phyloP scores from a whole-genome alignment of 306 rosid species.

The Lupinus albus region DNA sequence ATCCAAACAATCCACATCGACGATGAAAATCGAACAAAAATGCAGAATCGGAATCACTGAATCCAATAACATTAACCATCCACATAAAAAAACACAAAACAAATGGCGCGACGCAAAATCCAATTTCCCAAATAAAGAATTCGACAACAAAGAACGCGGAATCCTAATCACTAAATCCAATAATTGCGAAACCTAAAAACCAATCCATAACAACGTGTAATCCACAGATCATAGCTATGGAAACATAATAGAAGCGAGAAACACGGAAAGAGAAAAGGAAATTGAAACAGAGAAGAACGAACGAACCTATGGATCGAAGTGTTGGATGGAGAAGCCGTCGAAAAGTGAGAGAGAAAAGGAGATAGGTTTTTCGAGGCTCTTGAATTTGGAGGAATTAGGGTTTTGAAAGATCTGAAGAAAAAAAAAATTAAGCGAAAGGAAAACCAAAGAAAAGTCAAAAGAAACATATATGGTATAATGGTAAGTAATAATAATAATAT shows the following conservation, averaged over 20 bases:
- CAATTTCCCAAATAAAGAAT: not conserved
- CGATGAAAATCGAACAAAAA: not conserved
- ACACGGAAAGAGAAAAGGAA: not conserved
- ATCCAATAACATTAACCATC: too few relatives aligned
- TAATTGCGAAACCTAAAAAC: not conserved
- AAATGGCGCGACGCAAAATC: not conserved
- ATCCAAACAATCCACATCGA: constrained; percentile 5
- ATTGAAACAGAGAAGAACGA: constrained; percentile 3
- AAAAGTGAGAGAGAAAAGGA: not conserved
- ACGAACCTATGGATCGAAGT: constrained; percentile 38
- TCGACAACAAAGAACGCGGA: constrained; percentile 13
- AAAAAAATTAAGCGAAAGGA: constrained; percentile 23
- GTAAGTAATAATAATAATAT: too few relatives aligned
- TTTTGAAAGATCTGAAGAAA: constrained; percentile 34
- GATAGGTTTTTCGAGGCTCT: constrained; percentile 52
- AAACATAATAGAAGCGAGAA: not conserved
- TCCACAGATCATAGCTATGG: constrained; percentile 8
- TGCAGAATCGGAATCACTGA: not conserved
- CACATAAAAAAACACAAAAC: not conserved
- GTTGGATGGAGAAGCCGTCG: constrained; percentile 36
- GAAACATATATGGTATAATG: too few relatives aligned
- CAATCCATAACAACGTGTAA: not conserved
- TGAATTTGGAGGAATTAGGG: constrained; percentile 55
- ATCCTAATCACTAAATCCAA: constrained; percentile 5
- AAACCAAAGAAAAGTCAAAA: not conserved